Evolutionary conservation across 345 rosid species (phyloP), one percentile per base, ranked within the genome.

Genomic region (Euphorbia pulcherrima): DNA sequence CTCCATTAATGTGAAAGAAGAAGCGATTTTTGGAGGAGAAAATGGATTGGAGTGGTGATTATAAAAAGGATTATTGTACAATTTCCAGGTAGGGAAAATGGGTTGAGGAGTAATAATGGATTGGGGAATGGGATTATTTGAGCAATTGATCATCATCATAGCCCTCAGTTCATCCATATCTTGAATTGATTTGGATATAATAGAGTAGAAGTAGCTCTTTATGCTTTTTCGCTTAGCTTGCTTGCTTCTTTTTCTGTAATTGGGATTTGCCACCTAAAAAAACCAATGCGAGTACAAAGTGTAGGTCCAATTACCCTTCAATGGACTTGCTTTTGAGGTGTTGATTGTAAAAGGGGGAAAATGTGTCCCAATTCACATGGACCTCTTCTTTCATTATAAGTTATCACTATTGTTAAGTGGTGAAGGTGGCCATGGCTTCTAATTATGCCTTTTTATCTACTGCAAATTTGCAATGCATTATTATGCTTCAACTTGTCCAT

Each of bases 21-120:
- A 78, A 0, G 80, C 85, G 54, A 77, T 67, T 54, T 74, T 79
- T 2, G 78, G 79, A 58, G 84, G 72, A 2, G 85, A 77, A 5
- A 57, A 24, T 40, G 64, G 47, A 72, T 76, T 17, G 65, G 79
- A 28, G 74, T n/a, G 72, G 18, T 70, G 72, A 72, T 68, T 75
- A 79, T 81, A 87, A 81, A 80, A 85, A 24, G 97, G 93, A 47
- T 92, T 89, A 4, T 82, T 80, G 77, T 92, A 89, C 69, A 85
- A 83, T 77, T 85, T 88, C 97, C 97, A 88, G 78, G 80, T 80
- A 28, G 85, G 81, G 74, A 74, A 70, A 71, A 79, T 75, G 67
- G 87, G 81, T 69, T 83, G 74, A 63, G 70, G 69, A 64, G 68
- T 46, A 72, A 68, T 69, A 56, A 40, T 65, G 29, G 73, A 57